Evolutionary conservation across 495 filamentous ascomycete genomes (phyloP), one percentile per base, ranked within the genome.

Genomic region (Chlorociboria aeruginascens): DNA sequence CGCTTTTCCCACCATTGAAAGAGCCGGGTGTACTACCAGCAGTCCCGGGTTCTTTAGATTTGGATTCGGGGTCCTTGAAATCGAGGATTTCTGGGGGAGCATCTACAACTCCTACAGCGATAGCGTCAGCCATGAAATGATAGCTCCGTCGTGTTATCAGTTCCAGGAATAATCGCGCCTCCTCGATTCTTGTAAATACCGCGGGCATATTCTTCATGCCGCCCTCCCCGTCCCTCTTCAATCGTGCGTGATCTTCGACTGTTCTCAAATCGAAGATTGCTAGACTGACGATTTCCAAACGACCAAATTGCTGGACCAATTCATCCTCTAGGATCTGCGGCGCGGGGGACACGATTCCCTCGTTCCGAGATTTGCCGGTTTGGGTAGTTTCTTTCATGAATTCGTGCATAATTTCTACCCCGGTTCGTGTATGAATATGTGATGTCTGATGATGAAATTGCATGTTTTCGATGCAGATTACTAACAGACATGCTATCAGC

Each of bases 381-480:
- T 28, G 9, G 33, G 36, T 39, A 39, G 13, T 17, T 25, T 28
- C 31, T 9, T 17, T 20, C 8, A 38, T 33, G 3, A 46, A 33
- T 10, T 51, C 49, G 13, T 51, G 16, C 34, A 51, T 33, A 14
- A 51, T 1, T 11, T 17, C n/a, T 14, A 51, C 40, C 2, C 49
- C 49, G 3, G 20, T 28, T 14, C 41, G 34, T 11, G 43, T 45
- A 37, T 47, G 38, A 11, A 25, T 38, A 14, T 43, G 38, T 3
- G 41, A 43, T 12, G 9, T 40, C 13, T 28, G 13, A 31, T 52
- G 48, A 10, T 30, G 43, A 17, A 41, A 52, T 13, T 50, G 48
- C 39, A 55, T 42, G 33, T 46, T 50, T 16, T 55, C 52, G n/a
- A 55, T 45, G 39, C 52, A 55, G 1, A 46, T 39, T 13, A 47